Evolutionary conservation across 148 eudicot genomes (phyloP).

Genomic region (Polygonum maritimum): DNA sequence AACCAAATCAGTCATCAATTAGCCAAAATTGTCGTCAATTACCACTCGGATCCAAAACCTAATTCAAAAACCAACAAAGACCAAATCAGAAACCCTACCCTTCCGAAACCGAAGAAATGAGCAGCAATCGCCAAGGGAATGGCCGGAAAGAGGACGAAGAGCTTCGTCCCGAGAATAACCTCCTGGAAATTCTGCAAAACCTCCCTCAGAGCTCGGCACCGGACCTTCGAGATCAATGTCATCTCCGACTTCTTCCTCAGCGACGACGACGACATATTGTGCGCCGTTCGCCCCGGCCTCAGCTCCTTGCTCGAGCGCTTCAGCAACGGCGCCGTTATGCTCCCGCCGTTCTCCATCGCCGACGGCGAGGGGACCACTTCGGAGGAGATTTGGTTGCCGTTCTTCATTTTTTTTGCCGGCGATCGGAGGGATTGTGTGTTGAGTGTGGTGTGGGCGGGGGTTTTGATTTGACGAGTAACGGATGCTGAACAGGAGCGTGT

Average conservation of each 20-base stretch:
- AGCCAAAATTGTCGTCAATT: no score
- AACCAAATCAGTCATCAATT: neutral
- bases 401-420: neutral
- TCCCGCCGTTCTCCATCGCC: conserved; percentile 3
- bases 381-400: neutral
- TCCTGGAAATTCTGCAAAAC: conserved; percentile 40
- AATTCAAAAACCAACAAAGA: neutral
- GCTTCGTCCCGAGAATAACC: conserved; percentile 57
- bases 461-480: neutral
- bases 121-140: conserved; percentile 49
- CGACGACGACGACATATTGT: conserved; percentile 46
- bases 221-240: conserved; percentile 30
- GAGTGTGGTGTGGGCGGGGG: no score
- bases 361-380: neutral
- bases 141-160: conserved; percentile 35
- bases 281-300: conserved; percentile 40
- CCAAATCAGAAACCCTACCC: conserved; percentile 23
- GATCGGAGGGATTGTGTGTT: neutral
- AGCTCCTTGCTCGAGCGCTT: conserved; percentile 12
- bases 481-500: neutral
- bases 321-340: neutral
- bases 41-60: no score
- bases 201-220: conserved; percentile 13
- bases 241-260: conserved; percentile 43
- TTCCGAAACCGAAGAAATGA: conserved; percentile 22